phyloP scores from a whole-genome alignment of 2,329 filamentous ascomycete species.

The Biscogniauxia mediterranea region DNA sequence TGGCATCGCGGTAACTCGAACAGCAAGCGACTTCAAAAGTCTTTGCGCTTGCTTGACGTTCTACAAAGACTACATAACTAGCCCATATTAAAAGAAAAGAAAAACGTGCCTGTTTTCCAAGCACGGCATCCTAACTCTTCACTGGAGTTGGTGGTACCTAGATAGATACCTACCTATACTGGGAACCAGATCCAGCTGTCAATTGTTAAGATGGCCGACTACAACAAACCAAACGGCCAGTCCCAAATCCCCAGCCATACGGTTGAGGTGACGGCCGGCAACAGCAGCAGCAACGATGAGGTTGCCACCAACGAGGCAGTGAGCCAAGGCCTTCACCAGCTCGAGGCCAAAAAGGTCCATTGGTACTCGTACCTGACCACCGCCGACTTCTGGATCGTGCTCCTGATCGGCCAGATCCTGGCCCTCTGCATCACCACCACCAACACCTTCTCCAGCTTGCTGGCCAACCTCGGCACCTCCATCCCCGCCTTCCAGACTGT shows the following conservation, averaged over 20 bases:
- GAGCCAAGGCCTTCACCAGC: conserved; percentile 49
- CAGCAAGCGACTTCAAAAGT: conserved; percentile 61
- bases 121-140: no score
- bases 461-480: conserved; percentile 64
- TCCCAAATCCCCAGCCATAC: conserved; percentile 24
- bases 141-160: no score
- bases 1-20: conserved; percentile 23
- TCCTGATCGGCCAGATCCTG: conserved; percentile 78
- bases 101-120: no score
- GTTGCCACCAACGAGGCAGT: conserved; percentile 39
- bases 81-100: no score
- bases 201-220: conserved; percentile 27
- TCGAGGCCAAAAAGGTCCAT: conserved; percentile 52
- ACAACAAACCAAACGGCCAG: conserved; percentile 23
- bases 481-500: conserved; percentile 95
- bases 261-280: conserved; percentile 26
- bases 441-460: conserved; percentile 83
- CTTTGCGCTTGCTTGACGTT: conserved; percentile 63
- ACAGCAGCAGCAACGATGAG: conserved; percentile 14
- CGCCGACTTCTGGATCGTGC: conserved; percentile 81
- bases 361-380: conserved; percentile 79
- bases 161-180: conserved; percentile 3
- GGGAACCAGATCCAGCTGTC: no score
- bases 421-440: conserved; percentile 89
- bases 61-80: conserved; percentile 64